Percentiles rank a stretch among this genome's conserved stretches.
These are phyloP conservation scores for Vaccinium darrowii DNA, from an alignment of 148 eudicot species.

Conservation along the genomic window DNA sequence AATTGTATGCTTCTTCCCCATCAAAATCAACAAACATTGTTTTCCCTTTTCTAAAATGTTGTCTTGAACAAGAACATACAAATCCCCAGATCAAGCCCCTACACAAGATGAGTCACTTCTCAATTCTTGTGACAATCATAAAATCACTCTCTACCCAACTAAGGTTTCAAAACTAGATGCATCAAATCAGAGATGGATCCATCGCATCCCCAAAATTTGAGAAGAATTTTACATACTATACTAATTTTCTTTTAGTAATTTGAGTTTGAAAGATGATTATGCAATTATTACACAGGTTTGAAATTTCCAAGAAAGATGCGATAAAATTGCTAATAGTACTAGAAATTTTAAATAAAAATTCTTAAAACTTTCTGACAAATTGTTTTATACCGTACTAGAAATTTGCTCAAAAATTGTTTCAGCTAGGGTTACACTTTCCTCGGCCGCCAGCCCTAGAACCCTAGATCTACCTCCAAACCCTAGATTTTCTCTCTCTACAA, in stretches of 20 bases:
- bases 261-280: not conserved
- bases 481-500: not conserved
- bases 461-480: not conserved
- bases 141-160: not conserved
- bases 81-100: slow-evolving; percentile 1
- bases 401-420: not conserved
- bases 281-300: not conserved
- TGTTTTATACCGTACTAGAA: not conserved
- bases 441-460: not conserved
- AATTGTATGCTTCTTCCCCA: not conserved
- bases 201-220: not conserved
- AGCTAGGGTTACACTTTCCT: not conserved
- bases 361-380: no score
- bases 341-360: not conserved
- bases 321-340: not conserved
- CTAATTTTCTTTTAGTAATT: not conserved
- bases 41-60: not conserved
- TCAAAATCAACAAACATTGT: not conserved
- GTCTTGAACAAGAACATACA: not conserved
- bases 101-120: not conserved
- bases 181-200: not conserved
- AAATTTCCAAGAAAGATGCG: not conserved
- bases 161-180: not conserved
- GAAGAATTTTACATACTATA: not conserved
- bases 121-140: not conserved